Evolutionary conservation across 768 basidiomycete genomes (phyloP), one percentile per base, ranked within the genome.

Genomic region (Lentinus brumalis): DNA sequence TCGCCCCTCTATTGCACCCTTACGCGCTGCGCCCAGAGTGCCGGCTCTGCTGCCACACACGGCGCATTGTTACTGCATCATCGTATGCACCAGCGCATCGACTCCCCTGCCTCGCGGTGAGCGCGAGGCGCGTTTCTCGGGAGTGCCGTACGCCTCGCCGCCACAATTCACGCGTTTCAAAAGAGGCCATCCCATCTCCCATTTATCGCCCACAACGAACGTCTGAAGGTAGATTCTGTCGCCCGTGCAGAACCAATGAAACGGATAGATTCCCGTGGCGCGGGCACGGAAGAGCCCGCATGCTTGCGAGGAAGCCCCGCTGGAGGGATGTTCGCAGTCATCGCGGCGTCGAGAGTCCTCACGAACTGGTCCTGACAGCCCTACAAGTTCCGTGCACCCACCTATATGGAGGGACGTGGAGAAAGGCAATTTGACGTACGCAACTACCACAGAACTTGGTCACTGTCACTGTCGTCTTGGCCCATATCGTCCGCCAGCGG

Each of bases 131-230:
- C 45, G 45, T 42, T 40, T 47, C 46, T 16, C 26, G 41, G 56
- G 15, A 16, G 30, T 57, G 56, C 56, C 56, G 56, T 57, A 57
- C 39, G 38, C 9, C 15, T n/a, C 29, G 39, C 45, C 45, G 45
- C 50, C 54, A 61, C 56, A 50, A 61, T 56, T 61, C 54, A 52
- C 9, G 46, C 21, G 15, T 53, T 50, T 55, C 55, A 50, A 15
- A 47, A 52, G n/a, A 46, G 50, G 60, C n/a, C 16, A 56, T 53
- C 21, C 29, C n/a, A 56, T 56, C 60, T 56, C 60, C 60, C 60
- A 52, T 54, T 54, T 56, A 52, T 61, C 60, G 59, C 59, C 53
- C 59, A 60, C 59, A 55, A 55, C 40, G 56, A 49, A 51, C 56
- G 56, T 30, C 49, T 32, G 47, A n/a, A 57, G 47, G 32, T 21